These are phyloP conservation scores for Cryphonectria radicalis DNA, from an alignment of 2,329 filamentous ascomycete genomes.

Conservation along the genomic window DNA sequence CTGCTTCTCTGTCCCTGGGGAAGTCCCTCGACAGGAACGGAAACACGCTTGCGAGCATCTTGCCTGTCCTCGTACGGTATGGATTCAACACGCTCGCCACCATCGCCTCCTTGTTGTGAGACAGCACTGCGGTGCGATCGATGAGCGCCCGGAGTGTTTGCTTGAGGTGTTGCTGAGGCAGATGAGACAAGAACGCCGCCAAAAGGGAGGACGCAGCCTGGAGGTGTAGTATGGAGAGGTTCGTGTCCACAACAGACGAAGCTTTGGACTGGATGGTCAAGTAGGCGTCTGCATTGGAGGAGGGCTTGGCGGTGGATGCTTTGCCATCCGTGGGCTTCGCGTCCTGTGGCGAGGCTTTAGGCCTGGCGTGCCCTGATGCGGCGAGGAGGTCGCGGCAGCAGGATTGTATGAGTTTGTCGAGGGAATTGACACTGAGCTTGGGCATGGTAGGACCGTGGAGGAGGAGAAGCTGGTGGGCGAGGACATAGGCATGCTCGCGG, in stretches of 20 bases:
- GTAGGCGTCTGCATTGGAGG: conserved; percentile 74
- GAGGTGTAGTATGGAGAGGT: conserved; percentile 52
- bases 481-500: conserved; percentile 63
- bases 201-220: conserved; percentile 66
- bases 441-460: conserved; percentile 68
- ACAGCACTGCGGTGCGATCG: conserved; percentile 80
- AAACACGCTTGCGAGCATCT: conserved; percentile 73
- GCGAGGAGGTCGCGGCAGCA: conserved; percentile 77
- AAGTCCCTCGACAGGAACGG: conserved; percentile 76
- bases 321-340: conserved; percentile 33
- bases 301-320: conserved; percentile 43
- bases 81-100: conserved; percentile 83
- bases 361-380: conserved; percentile 46
- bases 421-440: conserved; percentile 66
- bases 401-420: conserved; percentile 64
- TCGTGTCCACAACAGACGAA: conserved; percentile 15
- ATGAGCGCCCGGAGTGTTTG: conserved; percentile 73
- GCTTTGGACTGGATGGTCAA: conserved; percentile 51
- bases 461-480: conserved; percentile 61
- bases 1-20: conserved; percentile 66
- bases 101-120: conserved; percentile 71
- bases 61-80: conserved; percentile 64
- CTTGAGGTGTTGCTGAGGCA: conserved; percentile 71
- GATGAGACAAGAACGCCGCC: conserved; percentile 60
- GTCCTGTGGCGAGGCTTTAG: conserved; percentile 18